These are phyloP conservation scores for Sporothrix variecibatus DNA, from an alignment of 2,329 filamentous ascomycete genomes.

Conservation along the genomic window DNA sequence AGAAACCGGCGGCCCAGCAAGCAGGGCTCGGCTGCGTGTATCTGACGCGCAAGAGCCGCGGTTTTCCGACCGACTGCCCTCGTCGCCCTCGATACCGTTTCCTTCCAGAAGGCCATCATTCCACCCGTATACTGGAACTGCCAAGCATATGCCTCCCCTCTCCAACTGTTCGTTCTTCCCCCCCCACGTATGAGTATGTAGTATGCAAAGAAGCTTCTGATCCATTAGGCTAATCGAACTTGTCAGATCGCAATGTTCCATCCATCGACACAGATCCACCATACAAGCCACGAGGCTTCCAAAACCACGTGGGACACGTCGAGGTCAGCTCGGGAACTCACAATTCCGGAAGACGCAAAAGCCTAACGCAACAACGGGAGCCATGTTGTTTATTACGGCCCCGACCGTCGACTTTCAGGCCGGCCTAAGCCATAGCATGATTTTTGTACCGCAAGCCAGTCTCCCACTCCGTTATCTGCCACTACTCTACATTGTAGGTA, in stretches of 20 bases:
- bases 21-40: not conserved
- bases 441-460: not conserved
- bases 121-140: not conserved
- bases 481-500: too few species aligned
- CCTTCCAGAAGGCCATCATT: not conserved
- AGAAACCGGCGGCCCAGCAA: not conserved
- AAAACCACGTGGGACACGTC: not conserved
- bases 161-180: not conserved
- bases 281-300: not conserved
- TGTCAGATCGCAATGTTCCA: constrained; percentile 10
- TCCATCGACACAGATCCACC: not conserved
- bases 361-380: not conserved
- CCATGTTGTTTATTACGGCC: not conserved
- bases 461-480: not conserved
- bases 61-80: not conserved
- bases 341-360: not conserved
- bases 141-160: not conserved
- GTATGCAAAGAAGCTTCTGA: not conserved
- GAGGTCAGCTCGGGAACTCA: not conserved
- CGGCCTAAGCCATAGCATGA: not conserved
- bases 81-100: not conserved
- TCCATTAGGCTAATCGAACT: constrained; percentile 17
- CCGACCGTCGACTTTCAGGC: not conserved
- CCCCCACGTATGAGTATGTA: not conserved
- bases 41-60: not conserved